Evolutionary conservation across 371 early-diverging fungal species (phyloP).

Genomic region (Rhizopus microsporus): DNA sequence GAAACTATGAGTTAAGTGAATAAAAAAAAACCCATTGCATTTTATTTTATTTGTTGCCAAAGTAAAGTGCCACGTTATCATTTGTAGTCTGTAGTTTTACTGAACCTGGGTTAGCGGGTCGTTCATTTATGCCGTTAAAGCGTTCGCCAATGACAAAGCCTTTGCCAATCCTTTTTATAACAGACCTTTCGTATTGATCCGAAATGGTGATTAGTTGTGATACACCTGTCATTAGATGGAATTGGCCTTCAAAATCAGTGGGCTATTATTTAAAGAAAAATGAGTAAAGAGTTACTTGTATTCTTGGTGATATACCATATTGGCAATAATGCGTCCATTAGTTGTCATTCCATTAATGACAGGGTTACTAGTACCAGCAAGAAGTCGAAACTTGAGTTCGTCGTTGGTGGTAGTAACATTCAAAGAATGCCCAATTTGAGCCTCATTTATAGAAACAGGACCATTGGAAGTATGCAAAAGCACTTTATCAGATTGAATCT

Average conservation of each 20-base stretch:
- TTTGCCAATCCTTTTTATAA: neutral
- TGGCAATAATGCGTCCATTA: neutral
- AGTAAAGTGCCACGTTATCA: neutral
- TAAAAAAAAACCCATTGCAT: neutral
- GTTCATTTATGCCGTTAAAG: neutral
- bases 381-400: neutral
- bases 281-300: neutral
- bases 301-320: constrained; percentile 17
- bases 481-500: neutral
- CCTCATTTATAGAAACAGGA: neutral
- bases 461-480: neutral
- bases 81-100: neutral
- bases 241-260: too few species aligned
- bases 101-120: neutral
- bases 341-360: neutral
- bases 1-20: neutral
- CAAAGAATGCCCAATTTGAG: neutral
- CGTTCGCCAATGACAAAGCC: neutral
- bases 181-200: constrained; percentile 3
- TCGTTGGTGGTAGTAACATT: neutral
- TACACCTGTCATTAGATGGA: neutral
- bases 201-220: neutral
- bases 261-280: too few species aligned
- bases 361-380: neutral
- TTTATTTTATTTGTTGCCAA: neutral